A percentile compares a stretch with the other conserved stretches of the same genome.
Evolutionary conservation across 2,329 filamentous ascomycete species (phyloP).

Genomic region (Colletotrichum caudatum): DNA sequence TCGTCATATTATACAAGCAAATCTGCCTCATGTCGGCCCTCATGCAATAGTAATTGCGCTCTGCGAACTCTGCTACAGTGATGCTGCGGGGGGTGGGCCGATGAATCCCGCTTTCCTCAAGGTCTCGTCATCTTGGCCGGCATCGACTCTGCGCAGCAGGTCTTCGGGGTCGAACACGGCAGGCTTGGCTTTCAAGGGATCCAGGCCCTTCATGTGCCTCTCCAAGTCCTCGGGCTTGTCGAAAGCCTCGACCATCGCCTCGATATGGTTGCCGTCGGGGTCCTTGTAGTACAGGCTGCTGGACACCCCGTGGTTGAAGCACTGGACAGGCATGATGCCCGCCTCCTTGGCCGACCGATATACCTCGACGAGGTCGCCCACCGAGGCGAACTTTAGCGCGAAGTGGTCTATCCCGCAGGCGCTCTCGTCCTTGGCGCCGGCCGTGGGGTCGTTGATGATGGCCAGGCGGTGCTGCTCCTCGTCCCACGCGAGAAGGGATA

Average conservation of each 20-base stretch:
- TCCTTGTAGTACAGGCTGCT: conserved; percentile 61
- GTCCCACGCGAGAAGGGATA: conserved; percentile 58
- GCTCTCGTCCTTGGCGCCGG: conserved; percentile 42
- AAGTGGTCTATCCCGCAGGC: conserved; percentile 55
- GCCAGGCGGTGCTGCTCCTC: conserved; percentile 61
- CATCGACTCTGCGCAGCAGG: conserved; percentile 1
- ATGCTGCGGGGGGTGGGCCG: neutral
- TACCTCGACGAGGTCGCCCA: conserved; percentile 51
- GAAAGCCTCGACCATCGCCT: conserved; percentile 60
- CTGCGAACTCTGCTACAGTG: no score
- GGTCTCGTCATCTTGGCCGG: neutral
- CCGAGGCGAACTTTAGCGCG: conserved; percentile 53
- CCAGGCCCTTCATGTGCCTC: conserved; percentile 52
- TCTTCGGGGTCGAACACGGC: neutral
- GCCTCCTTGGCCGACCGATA: conserved; percentile 52
- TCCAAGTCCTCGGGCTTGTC: conserved; percentile 51
- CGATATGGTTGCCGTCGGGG: conserved; percentile 61
- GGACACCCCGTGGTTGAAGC: conserved; percentile 60
- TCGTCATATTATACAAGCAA: neutral
- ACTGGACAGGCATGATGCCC: conserved; percentile 56
- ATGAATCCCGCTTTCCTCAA: conserved; percentile 12
- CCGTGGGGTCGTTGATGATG: conserved; percentile 48
- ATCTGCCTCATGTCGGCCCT: neutral
- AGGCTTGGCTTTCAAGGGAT: conserved; percentile 49
- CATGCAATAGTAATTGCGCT: no score